These are phyloP conservation scores for Anethum foeniculum DNA, from an alignment of 140 eudicot species.

Conservation along the genomic window DNA sequence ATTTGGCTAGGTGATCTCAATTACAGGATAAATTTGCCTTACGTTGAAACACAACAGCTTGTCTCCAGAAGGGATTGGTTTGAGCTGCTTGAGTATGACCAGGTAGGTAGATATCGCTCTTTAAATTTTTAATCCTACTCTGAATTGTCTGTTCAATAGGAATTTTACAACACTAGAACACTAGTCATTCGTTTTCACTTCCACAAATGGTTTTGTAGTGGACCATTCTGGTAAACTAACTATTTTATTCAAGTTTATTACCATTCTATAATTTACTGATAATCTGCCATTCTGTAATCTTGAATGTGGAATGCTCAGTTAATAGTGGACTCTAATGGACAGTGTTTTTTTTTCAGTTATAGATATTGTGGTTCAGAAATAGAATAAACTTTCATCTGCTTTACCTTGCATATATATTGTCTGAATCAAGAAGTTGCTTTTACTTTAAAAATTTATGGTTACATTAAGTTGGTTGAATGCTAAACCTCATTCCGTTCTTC, in stretches of 20 bases:
- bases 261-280: not conserved
- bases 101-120: slow-evolving; percentile 27
- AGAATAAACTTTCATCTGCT: not conserved
- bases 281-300: not conserved
- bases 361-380: not conserved
- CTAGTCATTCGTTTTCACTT: not conserved
- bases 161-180: not conserved
- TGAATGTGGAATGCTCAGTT: not conserved
- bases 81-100: slow-evolving; percentile 40
- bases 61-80: slow-evolving; percentile 39
- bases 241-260: not conserved
- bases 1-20: slow-evolving; percentile 63
- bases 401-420: not conserved
- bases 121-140: slow-evolving; percentile 1
- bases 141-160: not conserved
- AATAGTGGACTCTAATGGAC: not conserved
- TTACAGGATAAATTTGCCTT: slow-evolving; percentile 41
- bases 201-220: not conserved
- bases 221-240: not conserved
- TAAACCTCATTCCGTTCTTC: too few relatives aligned
- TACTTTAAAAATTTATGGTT: too few relatives aligned
- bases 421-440: not conserved
- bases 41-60: slow-evolving; percentile 31
- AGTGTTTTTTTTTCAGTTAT: not conserved
- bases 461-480: not conserved